phyloP scores from a whole-genome alignment of 495 filamentous ascomycete genomes.

The Amniculicola lignicola region DNA sequence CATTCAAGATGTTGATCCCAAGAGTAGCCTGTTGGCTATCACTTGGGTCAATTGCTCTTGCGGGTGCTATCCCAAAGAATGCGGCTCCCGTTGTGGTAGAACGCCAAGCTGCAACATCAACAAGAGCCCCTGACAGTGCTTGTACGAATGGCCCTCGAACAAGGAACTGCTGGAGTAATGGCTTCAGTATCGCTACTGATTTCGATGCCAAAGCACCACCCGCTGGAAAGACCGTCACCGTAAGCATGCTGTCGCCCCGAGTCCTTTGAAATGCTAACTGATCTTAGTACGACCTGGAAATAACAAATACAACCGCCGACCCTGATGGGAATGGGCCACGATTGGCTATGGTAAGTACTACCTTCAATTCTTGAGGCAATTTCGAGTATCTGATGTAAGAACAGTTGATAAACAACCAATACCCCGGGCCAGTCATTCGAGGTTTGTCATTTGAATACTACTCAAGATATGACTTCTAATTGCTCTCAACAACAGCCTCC shows the following conservation, averaged over 20 bases:
- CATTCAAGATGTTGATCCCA: slow-evolving; percentile 15
- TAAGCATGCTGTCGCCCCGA: slow-evolving; percentile 6
- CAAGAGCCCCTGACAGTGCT: slow-evolving; percentile 12
- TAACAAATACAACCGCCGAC: slow-evolving; percentile 33
- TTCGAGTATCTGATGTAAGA: too few species aligned
- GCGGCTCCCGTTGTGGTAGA: slow-evolving; percentile 10
- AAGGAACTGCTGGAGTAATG: slow-evolving; percentile 33
- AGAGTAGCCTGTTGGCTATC: slow-evolving; percentile 14
- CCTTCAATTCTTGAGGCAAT: too few species aligned
- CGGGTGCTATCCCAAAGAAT: slow-evolving; percentile 14
- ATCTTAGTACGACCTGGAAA: slow-evolving; percentile 27
- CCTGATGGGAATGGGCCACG: slow-evolving; percentile 28
- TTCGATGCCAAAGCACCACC: slow-evolving; percentile 35
- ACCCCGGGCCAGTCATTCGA: slow-evolving; percentile 36
- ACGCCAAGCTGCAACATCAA: slow-evolving; percentile 18
- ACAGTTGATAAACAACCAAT: slow-evolving; percentile 37
- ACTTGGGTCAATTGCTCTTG: slow-evolving; percentile 17
- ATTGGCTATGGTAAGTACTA: slow-evolving; percentile 17
- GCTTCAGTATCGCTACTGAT: slow-evolving; percentile 36
- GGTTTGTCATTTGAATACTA: not conserved
- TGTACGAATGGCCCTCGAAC: slow-evolving; percentile 34
- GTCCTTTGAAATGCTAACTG: not conserved
- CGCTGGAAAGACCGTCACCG: slow-evolving; percentile 29
- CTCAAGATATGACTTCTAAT: not conserved
- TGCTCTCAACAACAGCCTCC: slow-evolving; percentile 15